Conservation (phyloP, 129 eudicot genomes). For the Pulicaria dysenterica region DNA sequence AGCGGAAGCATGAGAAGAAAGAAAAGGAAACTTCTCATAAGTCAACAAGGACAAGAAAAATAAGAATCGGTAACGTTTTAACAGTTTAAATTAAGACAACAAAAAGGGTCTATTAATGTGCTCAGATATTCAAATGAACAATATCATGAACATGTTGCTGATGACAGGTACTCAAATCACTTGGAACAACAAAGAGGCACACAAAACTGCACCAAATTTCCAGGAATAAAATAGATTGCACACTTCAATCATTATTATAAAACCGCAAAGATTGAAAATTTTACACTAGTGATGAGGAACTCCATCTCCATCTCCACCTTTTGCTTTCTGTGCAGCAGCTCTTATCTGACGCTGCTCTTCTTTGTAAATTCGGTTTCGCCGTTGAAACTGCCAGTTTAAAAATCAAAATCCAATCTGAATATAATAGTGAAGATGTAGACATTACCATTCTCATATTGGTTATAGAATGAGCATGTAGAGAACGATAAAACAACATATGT, state of each 20-base stretch:
- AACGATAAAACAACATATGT: not conserved
- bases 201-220: constrained; percentile 29
- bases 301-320: constrained; percentile 59
- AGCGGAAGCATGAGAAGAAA: constrained; percentile 8
- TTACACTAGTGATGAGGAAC: constrained; percentile 55
- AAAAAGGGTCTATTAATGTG: constrained; percentile 31
- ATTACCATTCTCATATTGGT: not conserved
- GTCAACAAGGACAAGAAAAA: too few relatives aligned
- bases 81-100: not conserved
- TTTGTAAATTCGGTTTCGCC: constrained; percentile 87
- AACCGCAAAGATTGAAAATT: constrained; percentile 27
- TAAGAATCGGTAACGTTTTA: too few relatives aligned
- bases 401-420: constrained; percentile 1
- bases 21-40: not conserved
- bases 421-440: not conserved
- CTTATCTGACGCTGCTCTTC: constrained; percentile 95
- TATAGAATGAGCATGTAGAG: not conserved
- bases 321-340: constrained; percentile 79
- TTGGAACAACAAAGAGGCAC: constrained; percentile 39
- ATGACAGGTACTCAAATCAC: constrained; percentile 27
- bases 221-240: constrained; percentile 37
- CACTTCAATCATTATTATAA: constrained; percentile 46
- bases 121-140: constrained; percentile 29
- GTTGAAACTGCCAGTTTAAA: constrained; percentile 71
- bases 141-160: constrained; percentile 33